phyloP scores from a whole-genome alignment of 345 rosid genomes.

The Populus pruinosa region DNA sequence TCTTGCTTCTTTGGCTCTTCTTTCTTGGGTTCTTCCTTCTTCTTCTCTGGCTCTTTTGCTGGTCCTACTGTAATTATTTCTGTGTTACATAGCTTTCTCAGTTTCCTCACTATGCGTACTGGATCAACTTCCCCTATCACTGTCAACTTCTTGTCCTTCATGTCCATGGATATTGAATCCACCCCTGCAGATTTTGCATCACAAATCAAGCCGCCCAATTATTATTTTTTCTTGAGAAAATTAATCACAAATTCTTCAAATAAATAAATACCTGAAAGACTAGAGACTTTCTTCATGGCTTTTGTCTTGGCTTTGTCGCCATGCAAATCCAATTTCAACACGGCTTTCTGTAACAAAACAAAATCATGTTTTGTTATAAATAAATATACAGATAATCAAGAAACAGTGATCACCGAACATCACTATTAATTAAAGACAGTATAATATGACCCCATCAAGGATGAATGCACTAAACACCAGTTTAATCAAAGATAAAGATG shows the following conservation, averaged over 20 bases:
- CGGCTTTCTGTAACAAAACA: not conserved
- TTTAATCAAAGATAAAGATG: no score
- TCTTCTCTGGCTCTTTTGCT: conserved; percentile 56
- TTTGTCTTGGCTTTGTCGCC: conserved; percentile 28
- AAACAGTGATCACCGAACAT: not conserved
- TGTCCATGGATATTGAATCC: conserved; percentile 46
- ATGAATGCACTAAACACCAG: not conserved
- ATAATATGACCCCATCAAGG: no score
- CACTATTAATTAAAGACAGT: no score
- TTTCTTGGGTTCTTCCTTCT: conserved; percentile 46
- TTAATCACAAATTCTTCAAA: no score
- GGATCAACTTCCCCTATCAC: conserved; percentile 53
- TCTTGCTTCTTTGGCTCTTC: conserved; percentile 25
- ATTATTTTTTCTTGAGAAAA: not conserved
- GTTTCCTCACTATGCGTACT: conserved; percentile 33
- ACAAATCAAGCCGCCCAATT: not conserved
- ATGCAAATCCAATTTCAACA: conserved; percentile 29
- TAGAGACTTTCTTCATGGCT: conserved; percentile 35
- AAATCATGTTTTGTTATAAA: not conserved
- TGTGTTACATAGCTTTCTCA: conserved; percentile 50
- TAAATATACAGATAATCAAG: not conserved
- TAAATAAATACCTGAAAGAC: conserved; percentile 23
- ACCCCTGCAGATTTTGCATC: conserved; percentile 36
- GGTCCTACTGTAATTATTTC: conserved; percentile 54
- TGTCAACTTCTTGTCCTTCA: conserved; percentile 63